Evolutionary conservation across 495 filamentous ascomycete genomes (phyloP).

Genomic region (Astrothelium subdiscretum): DNA sequence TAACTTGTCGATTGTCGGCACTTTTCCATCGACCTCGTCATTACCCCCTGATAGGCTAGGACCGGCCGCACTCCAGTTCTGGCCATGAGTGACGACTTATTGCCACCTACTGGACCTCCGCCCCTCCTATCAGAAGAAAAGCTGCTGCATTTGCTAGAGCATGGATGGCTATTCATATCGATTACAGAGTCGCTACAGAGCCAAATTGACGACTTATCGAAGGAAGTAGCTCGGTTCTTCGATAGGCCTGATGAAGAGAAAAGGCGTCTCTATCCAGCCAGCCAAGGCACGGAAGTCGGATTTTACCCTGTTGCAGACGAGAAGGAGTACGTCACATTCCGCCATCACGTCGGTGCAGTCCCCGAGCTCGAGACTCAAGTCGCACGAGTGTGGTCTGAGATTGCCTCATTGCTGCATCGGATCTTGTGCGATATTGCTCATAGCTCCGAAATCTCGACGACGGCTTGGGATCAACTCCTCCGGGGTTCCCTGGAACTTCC

Average conservation of each 20-base stretch:
- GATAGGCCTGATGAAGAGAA: background rate
- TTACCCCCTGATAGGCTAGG: too few relatives aligned
- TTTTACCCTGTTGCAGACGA: conserved; percentile 9
- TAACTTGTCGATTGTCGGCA: too few relatives aligned
- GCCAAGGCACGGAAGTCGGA: conserved; percentile 10
- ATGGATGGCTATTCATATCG: conserved; percentile 11
- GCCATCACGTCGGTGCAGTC: background rate
- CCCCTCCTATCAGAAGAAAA: conserved; percentile 5
- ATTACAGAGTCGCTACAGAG: background rate
- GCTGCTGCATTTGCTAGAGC: conserved; percentile 2
- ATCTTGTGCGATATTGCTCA: conserved; percentile 9
- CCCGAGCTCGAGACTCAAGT: background rate
- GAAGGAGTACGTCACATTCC: conserved; percentile 14
- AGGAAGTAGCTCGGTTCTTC: conserved; percentile 3
- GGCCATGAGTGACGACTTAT: background rate
- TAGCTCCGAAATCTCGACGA: background rate
- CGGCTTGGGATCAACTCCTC: conserved; percentile 8
- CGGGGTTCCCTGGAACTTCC: conserved; percentile 2
- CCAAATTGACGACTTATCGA: background rate
- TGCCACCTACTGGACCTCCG: conserved; percentile 8
- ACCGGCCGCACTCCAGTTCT: too few relatives aligned
- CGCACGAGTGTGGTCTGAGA: background rate
- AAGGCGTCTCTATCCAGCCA: conserved; percentile 6
- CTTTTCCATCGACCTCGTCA: too few relatives aligned
- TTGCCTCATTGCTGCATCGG: conserved; percentile 6